phyloP scores from a whole-genome alignment of 1,139 yeast genomes.

The Sugiyamaella grinbergsii region DNA sequence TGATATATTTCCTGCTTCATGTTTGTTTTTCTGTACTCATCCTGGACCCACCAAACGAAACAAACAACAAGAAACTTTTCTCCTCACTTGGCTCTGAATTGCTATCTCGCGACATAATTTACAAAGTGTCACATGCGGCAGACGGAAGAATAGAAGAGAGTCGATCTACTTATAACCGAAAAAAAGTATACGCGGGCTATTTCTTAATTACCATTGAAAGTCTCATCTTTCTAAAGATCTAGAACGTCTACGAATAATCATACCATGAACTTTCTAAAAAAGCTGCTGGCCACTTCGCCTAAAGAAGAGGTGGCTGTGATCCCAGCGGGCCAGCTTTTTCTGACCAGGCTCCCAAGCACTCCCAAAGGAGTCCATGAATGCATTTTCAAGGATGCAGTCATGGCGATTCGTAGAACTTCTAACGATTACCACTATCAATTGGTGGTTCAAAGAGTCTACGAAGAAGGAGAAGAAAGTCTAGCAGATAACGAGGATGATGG shows the following conservation, averaged over 20 bases:
- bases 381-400: slow-evolving; percentile 72
- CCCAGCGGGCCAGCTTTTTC: slow-evolving; percentile 77
- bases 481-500: slow-evolving; percentile 62
- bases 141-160: no score
- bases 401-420: slow-evolving; percentile 68
- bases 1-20: background rate
- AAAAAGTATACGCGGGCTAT: no score
- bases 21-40: background rate
- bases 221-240: no score
- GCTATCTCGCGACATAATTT: no score
- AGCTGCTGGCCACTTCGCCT: slow-evolving; percentile 62
- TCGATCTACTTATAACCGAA: no score
- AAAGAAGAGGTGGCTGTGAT: slow-evolving; percentile 71
- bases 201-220: no score
- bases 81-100: no score
- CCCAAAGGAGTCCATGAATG: slow-evolving; percentile 90
- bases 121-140: no score
- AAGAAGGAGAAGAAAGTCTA: slow-evolving; percentile 62
- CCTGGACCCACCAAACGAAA: no score
- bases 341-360: slow-evolving; percentile 71
- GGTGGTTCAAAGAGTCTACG: slow-evolving; percentile 66
- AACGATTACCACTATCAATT: slow-evolving; percentile 69
- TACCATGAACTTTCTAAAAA: slow-evolving; percentile 74
- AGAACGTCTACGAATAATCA: no score
- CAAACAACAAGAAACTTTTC: no score